Evolutionary conservation across 2,329 filamentous ascomycete species (phyloP), one percentile per base, ranked within the genome.

Genomic region (Hypoxylon sp.): DNA sequence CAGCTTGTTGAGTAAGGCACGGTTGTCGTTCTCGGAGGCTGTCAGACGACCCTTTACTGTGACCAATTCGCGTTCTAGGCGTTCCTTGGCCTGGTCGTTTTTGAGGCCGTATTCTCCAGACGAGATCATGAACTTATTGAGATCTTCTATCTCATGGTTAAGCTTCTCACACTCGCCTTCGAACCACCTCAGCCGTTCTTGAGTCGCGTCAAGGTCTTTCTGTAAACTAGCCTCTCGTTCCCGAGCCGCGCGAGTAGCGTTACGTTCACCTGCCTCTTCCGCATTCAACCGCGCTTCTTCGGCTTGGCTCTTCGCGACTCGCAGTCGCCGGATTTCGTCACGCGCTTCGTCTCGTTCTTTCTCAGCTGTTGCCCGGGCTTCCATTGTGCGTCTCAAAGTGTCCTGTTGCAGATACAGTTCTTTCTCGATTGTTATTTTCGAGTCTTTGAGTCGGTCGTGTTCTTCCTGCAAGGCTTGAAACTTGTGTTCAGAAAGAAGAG

Each of bases 321-420:
- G 89, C 26, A 98, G 84, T 69, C 85, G 89, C 65, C 93, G 91
- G 52, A 98, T 89, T 75, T 98, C 95, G 33, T 87, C 85, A 61
- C 97, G 93, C 44, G 96, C 91, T 57, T 97, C 93, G 74, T 97
- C 96, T 2, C 94, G 91, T 74, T 97, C 93, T 69, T 91, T 88
- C 76, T 99, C 95, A 0, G 93, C 93, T 4, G 88, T 87, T 4
- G 89, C 85, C 30, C 93, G 88, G 48, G 92, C 91, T 77, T 97
- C 93, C 70, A 91, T 93, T 9, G 93, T 92, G 57, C 95, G 89
- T 36, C 96, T 89, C 46, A 97, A 86, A 9, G 92, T 91, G 75
- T 99, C 95, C 77, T 97, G 94, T 75, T 98, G 95, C 4, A 92
- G 91, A 76, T 98, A 98, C 77, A 99, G 90, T 78, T 98, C 95